Evolutionary conservation across 2,329 filamentous ascomycete genomes (phyloP).

Genomic region (Stachybotrys chartarum): DNA sequence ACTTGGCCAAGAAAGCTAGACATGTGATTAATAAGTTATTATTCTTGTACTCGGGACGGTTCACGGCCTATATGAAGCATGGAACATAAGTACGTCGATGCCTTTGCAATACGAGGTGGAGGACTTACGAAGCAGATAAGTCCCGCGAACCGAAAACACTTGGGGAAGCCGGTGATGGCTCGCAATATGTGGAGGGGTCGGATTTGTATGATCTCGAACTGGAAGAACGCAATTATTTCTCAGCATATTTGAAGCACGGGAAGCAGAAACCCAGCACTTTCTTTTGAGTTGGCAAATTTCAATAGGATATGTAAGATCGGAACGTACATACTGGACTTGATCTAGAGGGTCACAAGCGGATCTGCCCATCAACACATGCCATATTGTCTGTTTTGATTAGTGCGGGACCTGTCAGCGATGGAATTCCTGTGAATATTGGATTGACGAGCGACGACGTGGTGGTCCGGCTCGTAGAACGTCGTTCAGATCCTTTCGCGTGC

Average conservation of each 20-base stretch:
- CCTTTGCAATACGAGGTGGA: background rate
- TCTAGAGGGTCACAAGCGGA: conserved; percentile 20
- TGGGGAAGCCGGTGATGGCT: conserved; percentile 15
- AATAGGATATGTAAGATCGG: background rate
- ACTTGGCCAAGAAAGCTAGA: conserved; percentile 13
- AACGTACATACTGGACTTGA: conserved; percentile 15
- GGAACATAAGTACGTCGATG: background rate
- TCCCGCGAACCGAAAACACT: conserved; percentile 18
- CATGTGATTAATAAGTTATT: background rate
- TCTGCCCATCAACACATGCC: conserved; percentile 15
- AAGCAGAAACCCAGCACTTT: conserved; percentile 14
- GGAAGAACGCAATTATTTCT: conserved; percentile 17
- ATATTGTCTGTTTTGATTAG: conserved; percentile 30
- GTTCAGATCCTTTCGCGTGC: conserved; percentile 24
- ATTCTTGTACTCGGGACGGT: background rate
- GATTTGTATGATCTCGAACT: conserved; percentile 13
- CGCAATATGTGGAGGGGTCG: conserved; percentile 17
- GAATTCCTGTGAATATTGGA: conserved; percentile 14
- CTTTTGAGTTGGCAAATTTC: conserved; percentile 5
- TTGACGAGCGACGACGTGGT: conserved; percentile 20
- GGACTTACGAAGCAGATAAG: conserved; percentile 18
- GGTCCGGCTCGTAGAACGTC: conserved; percentile 22
- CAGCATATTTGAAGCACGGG: conserved; percentile 14
- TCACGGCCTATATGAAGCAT: too few relatives aligned
- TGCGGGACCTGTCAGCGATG: background rate